Percentiles rank a stretch among this genome's conserved stretches.
Conservation (phyloP, 352 stramenopile species). For the Phytophthora melonis region DNA sequence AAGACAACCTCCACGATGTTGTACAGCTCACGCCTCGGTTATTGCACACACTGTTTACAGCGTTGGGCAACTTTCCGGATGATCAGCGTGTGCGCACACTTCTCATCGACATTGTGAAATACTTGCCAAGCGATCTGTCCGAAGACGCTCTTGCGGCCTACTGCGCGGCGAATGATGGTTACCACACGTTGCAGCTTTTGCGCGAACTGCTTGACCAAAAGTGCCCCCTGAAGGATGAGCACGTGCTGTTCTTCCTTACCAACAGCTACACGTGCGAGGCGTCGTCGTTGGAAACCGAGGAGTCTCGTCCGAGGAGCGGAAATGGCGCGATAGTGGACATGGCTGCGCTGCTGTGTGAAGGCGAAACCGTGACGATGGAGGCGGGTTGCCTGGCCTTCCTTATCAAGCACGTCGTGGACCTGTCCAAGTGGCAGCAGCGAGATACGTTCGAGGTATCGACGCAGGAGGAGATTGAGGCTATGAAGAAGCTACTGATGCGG, state of each 20-base stretch:
- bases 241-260: slow-evolving; percentile 71
- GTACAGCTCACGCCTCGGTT: slow-evolving; percentile 55
- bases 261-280: slow-evolving; percentile 46
- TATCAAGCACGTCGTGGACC: slow-evolving; percentile 51
- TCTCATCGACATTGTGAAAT: slow-evolving; percentile 51
- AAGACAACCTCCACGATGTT: slow-evolving; percentile 5
- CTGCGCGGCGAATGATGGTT: slow-evolving; percentile 51
- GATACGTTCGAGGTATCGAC: slow-evolving; percentile 32
- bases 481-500: slow-evolving; percentile 50
- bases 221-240: slow-evolving; percentile 56
- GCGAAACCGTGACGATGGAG: slow-evolving; percentile 43
- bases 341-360: slow-evolving; percentile 36
- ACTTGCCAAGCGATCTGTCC: slow-evolving; percentile 47
- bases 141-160: slow-evolving; percentile 65
- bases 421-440: slow-evolving; percentile 46
- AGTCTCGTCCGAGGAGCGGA: slow-evolving; percentile 35
- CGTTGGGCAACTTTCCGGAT: slow-evolving; percentile 44
- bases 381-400: slow-evolving; percentile 55
- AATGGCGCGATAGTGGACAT: slow-evolving; percentile 42
- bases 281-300: slow-evolving; percentile 22
- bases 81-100: slow-evolving; percentile 52
- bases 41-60: slow-evolving; percentile 62
- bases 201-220: slow-evolving; percentile 41
- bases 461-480: slow-evolving; percentile 45
- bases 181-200: slow-evolving; percentile 51